Conservation (phyloP, 2,329 filamentous ascomycete genomes). For the Pseudopithomyces chartarum region DNA sequence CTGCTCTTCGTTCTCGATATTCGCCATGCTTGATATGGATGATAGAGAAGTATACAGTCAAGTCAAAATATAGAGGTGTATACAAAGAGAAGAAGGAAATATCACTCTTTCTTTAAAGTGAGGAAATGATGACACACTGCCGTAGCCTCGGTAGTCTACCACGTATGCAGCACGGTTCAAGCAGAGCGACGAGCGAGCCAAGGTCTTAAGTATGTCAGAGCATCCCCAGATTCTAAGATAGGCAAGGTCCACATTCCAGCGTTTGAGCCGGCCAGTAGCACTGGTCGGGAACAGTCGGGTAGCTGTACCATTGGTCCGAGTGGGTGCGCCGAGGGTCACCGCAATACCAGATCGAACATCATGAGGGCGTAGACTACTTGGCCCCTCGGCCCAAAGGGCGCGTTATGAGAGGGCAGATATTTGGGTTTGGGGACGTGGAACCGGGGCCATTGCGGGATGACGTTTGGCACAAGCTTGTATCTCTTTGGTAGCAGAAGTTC, state of each 20-base stretch:
- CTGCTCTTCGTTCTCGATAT: constrained; percentile 69
- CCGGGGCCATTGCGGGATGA: constrained; percentile 35
- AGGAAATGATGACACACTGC: constrained; percentile 30
- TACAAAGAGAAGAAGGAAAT: neutral
- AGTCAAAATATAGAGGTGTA: neutral
- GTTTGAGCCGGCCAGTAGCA: constrained; percentile 16
- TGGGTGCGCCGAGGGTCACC: constrained; percentile 32
- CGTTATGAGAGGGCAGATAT: constrained; percentile 26
- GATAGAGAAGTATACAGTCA: neutral
- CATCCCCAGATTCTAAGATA: constrained; percentile 23
- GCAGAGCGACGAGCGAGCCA: constrained; percentile 21
- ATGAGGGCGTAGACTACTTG: constrained; percentile 12
- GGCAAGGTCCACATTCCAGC: constrained; percentile 18
- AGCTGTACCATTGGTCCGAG: constrained; percentile 44
- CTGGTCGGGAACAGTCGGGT: constrained; percentile 38
- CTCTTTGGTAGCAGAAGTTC: neutral
- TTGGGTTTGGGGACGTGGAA: constrained; percentile 27
- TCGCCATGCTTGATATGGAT: constrained; percentile 29
- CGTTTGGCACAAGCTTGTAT: constrained; percentile 42
- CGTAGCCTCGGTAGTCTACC: constrained; percentile 24
- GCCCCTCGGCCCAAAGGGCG: constrained; percentile 42
- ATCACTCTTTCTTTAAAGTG: constrained; percentile 12
- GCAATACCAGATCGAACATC: constrained; percentile 12
- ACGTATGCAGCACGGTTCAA: neutral
- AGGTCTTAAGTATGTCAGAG: constrained; percentile 39